Conservation (phyloP, 768 basidiomycete species). For the Russula olivacea region DNA sequence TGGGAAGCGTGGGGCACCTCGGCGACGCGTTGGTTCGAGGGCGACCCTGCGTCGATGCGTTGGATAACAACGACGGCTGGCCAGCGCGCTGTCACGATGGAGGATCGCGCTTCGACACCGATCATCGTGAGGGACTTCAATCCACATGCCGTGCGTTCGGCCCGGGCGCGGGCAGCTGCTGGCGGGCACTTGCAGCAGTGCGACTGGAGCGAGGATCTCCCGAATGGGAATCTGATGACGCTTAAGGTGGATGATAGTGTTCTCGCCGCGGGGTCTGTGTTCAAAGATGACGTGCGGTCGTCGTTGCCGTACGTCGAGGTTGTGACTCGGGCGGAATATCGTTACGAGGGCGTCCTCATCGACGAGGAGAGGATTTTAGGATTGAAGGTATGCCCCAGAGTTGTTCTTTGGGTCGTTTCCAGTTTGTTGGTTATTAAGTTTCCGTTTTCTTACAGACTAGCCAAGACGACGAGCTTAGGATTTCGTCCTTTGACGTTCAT, state of each 20-base stretch:
- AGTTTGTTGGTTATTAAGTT: background rate
- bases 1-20: conserved; percentile 29
- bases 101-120: conserved; percentile 2
- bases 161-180: conserved; percentile 2
- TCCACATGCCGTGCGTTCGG: conserved; percentile 17
- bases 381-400: conserved; percentile 24
- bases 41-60: conserved; percentile 25
- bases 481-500: conserved; percentile 19
- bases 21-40: conserved; percentile 18
- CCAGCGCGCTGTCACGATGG: conserved; percentile 28
- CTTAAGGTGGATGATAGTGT: conserved; percentile 11
- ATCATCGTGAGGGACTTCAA: conserved; percentile 29
- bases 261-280: conserved; percentile 13
- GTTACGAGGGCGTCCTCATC: conserved; percentile 28
- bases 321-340: conserved; percentile 17
- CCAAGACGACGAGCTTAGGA: conserved; percentile 13
- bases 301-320: conserved; percentile 29
- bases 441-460: conserved; percentile 6
- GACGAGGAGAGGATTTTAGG: conserved; percentile 32
- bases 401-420: background rate
- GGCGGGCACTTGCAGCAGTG: background rate
- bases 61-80: conserved; percentile 34
- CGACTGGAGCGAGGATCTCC: conserved; percentile 5
- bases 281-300: conserved; percentile 24
- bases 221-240: conserved; percentile 8